Base-by-base conservation (phyloP, 192 early-diverging fungal genomes). In the Phlyctochytrium planicorne region DNA sequence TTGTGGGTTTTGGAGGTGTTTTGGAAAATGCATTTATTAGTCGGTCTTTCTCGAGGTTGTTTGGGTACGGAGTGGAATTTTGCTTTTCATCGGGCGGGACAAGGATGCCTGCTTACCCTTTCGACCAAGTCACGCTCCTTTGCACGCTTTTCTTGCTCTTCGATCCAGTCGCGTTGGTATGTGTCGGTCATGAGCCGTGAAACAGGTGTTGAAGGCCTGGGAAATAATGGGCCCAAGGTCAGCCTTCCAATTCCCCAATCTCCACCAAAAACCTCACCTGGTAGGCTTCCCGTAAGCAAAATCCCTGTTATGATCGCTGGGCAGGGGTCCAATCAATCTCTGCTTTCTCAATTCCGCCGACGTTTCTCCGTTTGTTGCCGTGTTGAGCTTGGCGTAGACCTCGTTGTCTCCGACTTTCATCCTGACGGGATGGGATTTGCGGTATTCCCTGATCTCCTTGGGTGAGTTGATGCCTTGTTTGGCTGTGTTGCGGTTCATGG, bases 241-340 rank as follows among this genome's bases (percentile, higher is more conserved):
- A n/a, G n/a, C n/a, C n/a, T n/a, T n/a, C n/a, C n/a, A n/a, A n/a
- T n/a, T n/a, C n/a, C n/a, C n/a, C n/a, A n/a, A n/a, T n/a, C n/a
- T n/a, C n/a, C n/a, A n/a, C n/a, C n/a, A 23, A 60, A 0, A 3
- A 16, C 52, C 63, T 60, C 61, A 80, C 83, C 83, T 79, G 17
- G 80, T 84, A 14, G 84, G 84, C 69, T 83, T 82, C 33, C 84
- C 84, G 62, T 86, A 86, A 2, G 81, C 71, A 59, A 81, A 84
- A 23, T 68, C 61, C 36, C 73, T 68, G 70, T 86, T 65, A 40
- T 34, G 57, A 64, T 86, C 84, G 59, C 78, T 80, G n/a, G 84
- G 84, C 1, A 86, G 64, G 2, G 77, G 71, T 0, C 70, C 78
- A 4, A 72, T 24, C 25, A 72, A 36, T 34, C 50, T 52, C 68